A percentile compares a stretch with the other conserved stretches of the same genome.
Evolutionary conservation across 148 eudicot genomes (phyloP).

Genomic region (Rhododendron vialii): DNA sequence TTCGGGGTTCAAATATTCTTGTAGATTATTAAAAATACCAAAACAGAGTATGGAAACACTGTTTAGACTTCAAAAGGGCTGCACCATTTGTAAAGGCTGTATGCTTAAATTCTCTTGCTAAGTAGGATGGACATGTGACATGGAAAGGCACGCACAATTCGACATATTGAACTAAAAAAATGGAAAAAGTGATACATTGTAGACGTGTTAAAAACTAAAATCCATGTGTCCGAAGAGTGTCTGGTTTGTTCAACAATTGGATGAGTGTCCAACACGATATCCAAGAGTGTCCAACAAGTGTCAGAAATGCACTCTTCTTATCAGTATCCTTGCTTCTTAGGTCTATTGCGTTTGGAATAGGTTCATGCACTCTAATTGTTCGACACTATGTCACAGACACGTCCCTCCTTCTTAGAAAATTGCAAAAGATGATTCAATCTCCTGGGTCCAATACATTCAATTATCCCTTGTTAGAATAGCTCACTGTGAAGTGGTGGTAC

Average conservation of each 20-base stretch:
- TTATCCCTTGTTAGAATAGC: background rate
- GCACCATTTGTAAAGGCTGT: background rate
- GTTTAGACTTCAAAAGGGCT: background rate
- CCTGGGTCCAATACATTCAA: background rate
- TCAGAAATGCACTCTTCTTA: background rate
- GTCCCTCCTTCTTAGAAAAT: background rate
- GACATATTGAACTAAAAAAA: background rate
- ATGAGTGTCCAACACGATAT: background rate
- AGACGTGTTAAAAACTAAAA: background rate
- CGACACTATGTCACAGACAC: background rate
- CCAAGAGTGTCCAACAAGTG: background rate
- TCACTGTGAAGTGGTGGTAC: background rate
- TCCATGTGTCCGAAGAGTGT: background rate
- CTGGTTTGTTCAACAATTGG: background rate
- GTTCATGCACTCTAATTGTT: background rate
- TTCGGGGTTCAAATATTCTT: background rate
- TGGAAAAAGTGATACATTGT: background rate
- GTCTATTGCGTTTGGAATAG: background rate
- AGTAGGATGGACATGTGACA: background rate
- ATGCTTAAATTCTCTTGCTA: background rate
- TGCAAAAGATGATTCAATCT: background rate
- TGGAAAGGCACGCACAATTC: background rate
- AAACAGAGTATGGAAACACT: background rate
- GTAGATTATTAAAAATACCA: background rate
- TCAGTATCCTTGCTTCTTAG: background rate